Percentiles rank a stretch among this genome's conserved stretches.
Conservation (phyloP, 108 stramenopile genomes). For the Conticribra weissflogii region DNA sequence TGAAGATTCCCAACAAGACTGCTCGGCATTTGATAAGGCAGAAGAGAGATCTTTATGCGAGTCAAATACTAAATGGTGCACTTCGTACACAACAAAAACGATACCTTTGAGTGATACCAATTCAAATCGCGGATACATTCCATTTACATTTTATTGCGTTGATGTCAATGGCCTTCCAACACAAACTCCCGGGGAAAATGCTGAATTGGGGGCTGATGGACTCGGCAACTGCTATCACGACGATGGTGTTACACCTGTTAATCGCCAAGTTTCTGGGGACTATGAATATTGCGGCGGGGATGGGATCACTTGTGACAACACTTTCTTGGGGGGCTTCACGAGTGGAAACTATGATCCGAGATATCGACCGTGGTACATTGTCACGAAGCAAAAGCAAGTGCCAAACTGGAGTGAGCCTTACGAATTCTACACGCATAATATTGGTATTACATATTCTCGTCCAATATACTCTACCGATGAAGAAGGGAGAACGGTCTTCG, state of each 20-base stretch:
- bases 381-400: slow-evolving; percentile 31
- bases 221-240: slow-evolving; percentile 3
- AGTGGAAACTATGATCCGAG: slow-evolving; percentile 47
- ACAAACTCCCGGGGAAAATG: too few relatives aligned
- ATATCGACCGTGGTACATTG: slow-evolving; percentile 50
- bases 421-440: slow-evolving; percentile 28
- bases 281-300: slow-evolving; percentile 27
- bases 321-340: slow-evolving; percentile 4
- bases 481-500: slow-evolving; percentile 27
- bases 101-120: too few relatives aligned
- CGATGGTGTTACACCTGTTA: neutral
- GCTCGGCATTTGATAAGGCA: too few relatives aligned
- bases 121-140: too few relatives aligned
- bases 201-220: too few relatives aligned
- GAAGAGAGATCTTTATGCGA: too few relatives aligned
- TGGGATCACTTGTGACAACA: neutral
- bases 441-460: slow-evolving; percentile 43
- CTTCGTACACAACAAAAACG: too few relatives aligned
- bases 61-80: too few relatives aligned
- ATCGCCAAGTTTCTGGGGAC: slow-evolving; percentile 7
- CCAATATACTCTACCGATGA: slow-evolving; percentile 41
- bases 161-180: too few relatives aligned
- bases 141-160: too few relatives aligned
- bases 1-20: too few relatives aligned
- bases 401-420: slow-evolving; percentile 45